phyloP scores from a whole-genome alignment of 768 basidiomycete species.

The Aureoboletus auriporus region DNA sequence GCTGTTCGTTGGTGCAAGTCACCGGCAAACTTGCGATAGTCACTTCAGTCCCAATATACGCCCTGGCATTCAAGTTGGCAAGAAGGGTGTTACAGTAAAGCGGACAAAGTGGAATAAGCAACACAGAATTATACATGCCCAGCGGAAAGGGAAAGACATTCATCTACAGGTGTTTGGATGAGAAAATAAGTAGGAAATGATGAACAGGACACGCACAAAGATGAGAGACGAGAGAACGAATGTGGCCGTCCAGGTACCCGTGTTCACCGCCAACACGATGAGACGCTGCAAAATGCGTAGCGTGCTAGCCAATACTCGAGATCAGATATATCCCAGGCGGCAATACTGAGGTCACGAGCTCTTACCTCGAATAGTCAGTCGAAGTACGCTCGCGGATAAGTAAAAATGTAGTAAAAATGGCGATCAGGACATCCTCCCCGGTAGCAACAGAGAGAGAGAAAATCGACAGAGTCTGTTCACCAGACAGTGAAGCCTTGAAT shows the following conservation, averaged over 20 bases:
- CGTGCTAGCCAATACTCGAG: slow-evolving; percentile 1
- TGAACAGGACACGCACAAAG: slow-evolving; percentile 38
- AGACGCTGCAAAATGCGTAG: slow-evolving; percentile 5
- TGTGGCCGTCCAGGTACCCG: slow-evolving; percentile 48
- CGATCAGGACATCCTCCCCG: background rate
- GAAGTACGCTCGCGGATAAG: background rate
- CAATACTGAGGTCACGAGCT: background rate
- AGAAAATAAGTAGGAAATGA: too few relatives aligned
- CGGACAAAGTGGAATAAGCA: background rate
- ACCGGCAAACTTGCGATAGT: too few relatives aligned
- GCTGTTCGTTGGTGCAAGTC: too few relatives aligned
- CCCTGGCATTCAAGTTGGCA: background rate
- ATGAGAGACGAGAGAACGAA: slow-evolving; percentile 38
- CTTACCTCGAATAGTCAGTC: background rate
- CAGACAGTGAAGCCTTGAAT: background rate
- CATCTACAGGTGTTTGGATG: too few relatives aligned
- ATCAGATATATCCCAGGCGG: background rate
- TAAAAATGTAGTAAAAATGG: background rate
- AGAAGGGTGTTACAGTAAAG: slow-evolving; percentile 3
- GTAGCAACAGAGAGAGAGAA: background rate
- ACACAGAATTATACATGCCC: background rate
- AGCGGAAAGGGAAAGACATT: too few relatives aligned
- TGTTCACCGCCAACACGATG: slow-evolving; percentile 4
- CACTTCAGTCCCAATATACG: background rate
- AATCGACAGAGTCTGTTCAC: background rate